Base-by-base conservation (phyloP, 441 rosid genomes). In the Eruca vesicaria region DNA sequence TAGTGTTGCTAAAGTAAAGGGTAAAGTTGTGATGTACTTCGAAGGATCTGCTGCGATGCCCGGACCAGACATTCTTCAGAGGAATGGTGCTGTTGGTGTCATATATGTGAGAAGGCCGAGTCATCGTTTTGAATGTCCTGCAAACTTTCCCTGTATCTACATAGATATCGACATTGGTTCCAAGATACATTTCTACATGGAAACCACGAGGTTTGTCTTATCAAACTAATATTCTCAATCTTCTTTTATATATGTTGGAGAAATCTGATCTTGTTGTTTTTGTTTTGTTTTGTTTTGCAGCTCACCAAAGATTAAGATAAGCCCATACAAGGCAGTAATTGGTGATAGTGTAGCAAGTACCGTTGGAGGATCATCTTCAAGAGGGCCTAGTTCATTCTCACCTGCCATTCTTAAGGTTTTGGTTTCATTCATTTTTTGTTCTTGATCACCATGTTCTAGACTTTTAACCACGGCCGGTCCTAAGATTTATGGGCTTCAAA, bases 351-450 rank as follows among this genome's bases (percentile, higher is more conserved):
- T 74, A 43, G 35, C 43, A 41, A 74, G 33, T 58, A 43, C 1
- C 48, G 66, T 74, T 3, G 67, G 28, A 32, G 1, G 0, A 2
- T 66, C 67, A 15, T 66, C 72, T 2, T 66, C 19, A 2, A 74
- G 72, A 74, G 78, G 78, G 38, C 78, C 78, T 57, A 74, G 53
- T 74, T 4, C 67, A 11, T 9, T 58, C 45, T 74, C 78, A 18
- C 78, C 78, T 0, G 60, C 72, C 29, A 32, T 74, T 59, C 78
- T 74, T 21, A 74, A 74, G 72, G 78, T 74, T 41, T 55, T 9
- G 21, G 26, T 26, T 28, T 29, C 58, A 6, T 4, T 57, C 64
- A 57, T 57, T 11, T 57, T 15, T 57, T n/a, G 2, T 43, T 33
- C 9, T 6, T 9, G 28, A 62, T 20, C 20, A 43, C 57, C 4